These are phyloP conservation scores for Eimeria nieschulzi DNA, from an alignment of 169 alveolate genomes.

Conservation along the genomic window DNA sequence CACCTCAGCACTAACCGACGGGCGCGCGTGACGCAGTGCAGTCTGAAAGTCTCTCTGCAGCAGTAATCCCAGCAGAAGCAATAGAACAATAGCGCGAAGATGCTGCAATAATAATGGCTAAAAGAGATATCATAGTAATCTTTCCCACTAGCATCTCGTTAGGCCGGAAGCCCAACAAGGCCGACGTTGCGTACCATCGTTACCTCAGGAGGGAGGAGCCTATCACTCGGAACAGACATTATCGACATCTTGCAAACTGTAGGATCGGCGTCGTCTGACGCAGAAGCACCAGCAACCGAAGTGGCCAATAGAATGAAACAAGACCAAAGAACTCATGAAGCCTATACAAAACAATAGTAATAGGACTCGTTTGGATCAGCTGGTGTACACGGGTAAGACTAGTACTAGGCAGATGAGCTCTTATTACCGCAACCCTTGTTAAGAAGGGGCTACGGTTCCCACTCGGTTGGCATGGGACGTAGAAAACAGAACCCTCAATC, in stretches of 20 bases:
- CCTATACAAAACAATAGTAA: neutral
- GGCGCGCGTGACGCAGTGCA: slow-evolving; percentile 84
- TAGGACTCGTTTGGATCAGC: neutral
- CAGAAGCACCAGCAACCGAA: neutral
- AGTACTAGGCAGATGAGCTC: neutral
- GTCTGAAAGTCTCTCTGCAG: slow-evolving; percentile 82
- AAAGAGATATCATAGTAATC: neutral
- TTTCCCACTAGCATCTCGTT: neutral
- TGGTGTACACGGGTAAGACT: neutral
- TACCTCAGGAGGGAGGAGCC: slow-evolving; percentile 83
- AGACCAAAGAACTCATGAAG: too few species aligned
- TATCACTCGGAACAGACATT: slow-evolving; percentile 85
- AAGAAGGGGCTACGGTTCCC: neutral
- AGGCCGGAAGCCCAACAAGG: neutral
- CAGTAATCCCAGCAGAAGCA: neutral
- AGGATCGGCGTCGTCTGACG: slow-evolving; percentile 81
- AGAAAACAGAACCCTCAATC: slow-evolving; percentile 80
- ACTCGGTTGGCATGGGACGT: slow-evolving; percentile 86
- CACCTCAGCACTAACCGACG: slow-evolving; percentile 83
- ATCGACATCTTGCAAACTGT: slow-evolving; percentile 82
- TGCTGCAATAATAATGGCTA: neutral
- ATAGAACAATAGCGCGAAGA: neutral
- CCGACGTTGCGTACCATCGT: slow-evolving; percentile 45
- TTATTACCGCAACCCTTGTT: neutral
- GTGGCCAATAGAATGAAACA: too few species aligned